These are phyloP conservation scores for Knufia fluminis DNA, from an alignment of 2,329 filamentous ascomycete species.

Conservation along the genomic window DNA sequence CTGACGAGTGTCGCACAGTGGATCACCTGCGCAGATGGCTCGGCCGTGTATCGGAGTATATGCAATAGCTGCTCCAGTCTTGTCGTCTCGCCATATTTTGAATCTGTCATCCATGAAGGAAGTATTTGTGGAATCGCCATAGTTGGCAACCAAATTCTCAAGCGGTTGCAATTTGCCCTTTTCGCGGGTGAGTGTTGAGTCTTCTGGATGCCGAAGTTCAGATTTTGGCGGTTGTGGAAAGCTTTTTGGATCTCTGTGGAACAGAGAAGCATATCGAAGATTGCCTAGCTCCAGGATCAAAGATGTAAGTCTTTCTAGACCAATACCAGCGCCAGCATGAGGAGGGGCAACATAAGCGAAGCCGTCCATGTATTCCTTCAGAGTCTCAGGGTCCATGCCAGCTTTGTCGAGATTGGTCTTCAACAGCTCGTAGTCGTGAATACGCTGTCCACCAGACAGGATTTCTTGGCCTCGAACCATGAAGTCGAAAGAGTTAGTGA, in stretches of 20 bases:
- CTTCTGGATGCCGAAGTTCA: constrained; percentile 58
- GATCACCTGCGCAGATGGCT: constrained; percentile 68
- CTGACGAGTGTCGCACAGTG: constrained; percentile 64
- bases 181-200: constrained; percentile 59
- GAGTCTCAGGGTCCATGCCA: constrained; percentile 55
- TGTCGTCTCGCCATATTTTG: constrained; percentile 63
- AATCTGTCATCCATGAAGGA: constrained; percentile 80
- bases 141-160: constrained; percentile 77
- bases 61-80: constrained; percentile 65
- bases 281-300: constrained; percentile 68
- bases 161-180: constrained; percentile 36
- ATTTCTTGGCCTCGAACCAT: constrained; percentile 80
- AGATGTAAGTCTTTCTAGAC: constrained; percentile 69
- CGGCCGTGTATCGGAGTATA: constrained; percentile 63
- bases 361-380: constrained; percentile 31
- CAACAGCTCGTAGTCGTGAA: constrained; percentile 60
- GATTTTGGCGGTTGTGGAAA: constrained; percentile 49
- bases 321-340: constrained; percentile 72
- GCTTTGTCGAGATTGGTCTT: constrained; percentile 59
- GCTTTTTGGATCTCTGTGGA: constrained; percentile 69
- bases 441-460: constrained; percentile 72
- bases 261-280: constrained; percentile 68
- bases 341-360: constrained; percentile 72
- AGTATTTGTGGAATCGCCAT: constrained; percentile 76
- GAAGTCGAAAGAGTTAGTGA: constrained; percentile 79